These are phyloP conservation scores for Sphaerobolus stellatus DNA, from an alignment of 1,284 basidiomycete species.

Conservation along the genomic window DNA sequence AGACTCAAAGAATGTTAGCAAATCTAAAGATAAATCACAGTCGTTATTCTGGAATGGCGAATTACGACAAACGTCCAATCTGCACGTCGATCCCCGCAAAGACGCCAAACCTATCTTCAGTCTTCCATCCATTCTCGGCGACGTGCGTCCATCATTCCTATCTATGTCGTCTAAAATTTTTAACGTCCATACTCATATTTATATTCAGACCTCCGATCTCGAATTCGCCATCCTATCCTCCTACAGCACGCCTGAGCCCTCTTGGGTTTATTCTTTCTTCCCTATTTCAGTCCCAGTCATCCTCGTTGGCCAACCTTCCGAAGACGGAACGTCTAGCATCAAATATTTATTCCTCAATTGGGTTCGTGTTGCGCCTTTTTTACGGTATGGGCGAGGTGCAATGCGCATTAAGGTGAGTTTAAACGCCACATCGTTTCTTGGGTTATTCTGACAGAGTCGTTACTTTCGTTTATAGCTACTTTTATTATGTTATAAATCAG, in stretches of 20 bases:
- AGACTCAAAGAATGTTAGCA: too few species aligned
- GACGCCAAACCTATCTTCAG: slow-evolving; percentile 62
- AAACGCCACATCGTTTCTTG: too few species aligned
- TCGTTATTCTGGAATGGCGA: slow-evolving; percentile 68
- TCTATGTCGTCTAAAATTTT: too few species aligned
- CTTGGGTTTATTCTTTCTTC: slow-evolving; percentile 72
- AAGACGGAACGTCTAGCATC: slow-evolving; percentile 49
- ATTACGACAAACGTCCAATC: slow-evolving; percentile 68
- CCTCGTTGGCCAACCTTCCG: slow-evolving; percentile 59
- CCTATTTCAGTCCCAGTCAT: slow-evolving; percentile 65
- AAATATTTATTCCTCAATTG: slow-evolving; percentile 68
- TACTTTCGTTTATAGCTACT: too few species aligned
- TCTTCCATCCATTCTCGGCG: slow-evolving; percentile 61
- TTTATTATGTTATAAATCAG: slow-evolving; percentile 75
- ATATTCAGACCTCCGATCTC: slow-evolving; percentile 58
- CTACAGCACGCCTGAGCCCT: slow-evolving; percentile 54
- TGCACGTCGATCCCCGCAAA: slow-evolving; percentile 50
- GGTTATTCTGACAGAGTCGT: too few species aligned
- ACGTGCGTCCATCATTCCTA: slow-evolving; percentile 39
- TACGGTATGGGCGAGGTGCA: slow-evolving; percentile 62
- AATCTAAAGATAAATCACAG: too few species aligned
- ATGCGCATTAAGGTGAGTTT: slow-evolving; percentile 77
- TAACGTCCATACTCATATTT: too few species aligned
- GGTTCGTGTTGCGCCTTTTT: slow-evolving; percentile 64
- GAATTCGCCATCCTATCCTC: slow-evolving; percentile 72